phyloP scores from a whole-genome alignment of 2,329 filamentous ascomycete genomes.

The Trichoderma sp. region DNA sequence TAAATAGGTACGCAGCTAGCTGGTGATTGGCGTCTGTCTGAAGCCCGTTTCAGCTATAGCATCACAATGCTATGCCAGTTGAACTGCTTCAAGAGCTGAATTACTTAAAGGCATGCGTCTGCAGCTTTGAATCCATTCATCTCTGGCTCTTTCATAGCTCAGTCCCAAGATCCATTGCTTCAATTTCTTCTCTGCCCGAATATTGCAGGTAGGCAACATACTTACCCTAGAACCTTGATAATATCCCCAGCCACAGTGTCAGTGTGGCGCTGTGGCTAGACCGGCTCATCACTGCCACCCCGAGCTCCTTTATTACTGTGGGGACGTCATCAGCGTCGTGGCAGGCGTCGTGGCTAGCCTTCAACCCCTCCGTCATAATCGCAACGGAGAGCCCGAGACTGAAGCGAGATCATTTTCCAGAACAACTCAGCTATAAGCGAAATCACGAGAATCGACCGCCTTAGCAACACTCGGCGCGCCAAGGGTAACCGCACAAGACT shows the following conservation, averaged over 20 bases:
- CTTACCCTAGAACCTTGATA: conserved; percentile 1
- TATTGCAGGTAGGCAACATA: not conserved
- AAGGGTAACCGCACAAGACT: not conserved
- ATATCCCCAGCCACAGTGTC: conserved; percentile 6
- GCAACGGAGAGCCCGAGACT: conserved; percentile 17
- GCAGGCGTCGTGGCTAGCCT: conserved; percentile 31
- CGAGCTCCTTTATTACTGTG: conserved; percentile 31
- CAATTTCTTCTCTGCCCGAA: not conserved
- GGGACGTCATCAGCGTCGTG: conserved; percentile 44
- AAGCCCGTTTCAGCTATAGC: conserved; percentile 2
- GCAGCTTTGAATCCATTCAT: not conserved
- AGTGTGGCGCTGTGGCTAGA: conserved; percentile 1
- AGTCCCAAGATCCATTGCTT: not conserved
- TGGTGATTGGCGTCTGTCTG: not conserved
- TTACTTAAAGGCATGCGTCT: not conserved
- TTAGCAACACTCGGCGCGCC: not conserved
- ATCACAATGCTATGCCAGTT: not conserved
- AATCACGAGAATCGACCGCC: conserved; percentile 22
- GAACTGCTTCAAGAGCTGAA: not conserved
- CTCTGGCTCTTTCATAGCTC: not conserved
- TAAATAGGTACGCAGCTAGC: not conserved
- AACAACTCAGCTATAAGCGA: conserved; percentile 22
- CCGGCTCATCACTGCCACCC: not conserved
- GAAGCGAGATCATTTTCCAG: conserved; percentile 21
- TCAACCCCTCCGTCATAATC: conserved; percentile 34